Evolutionary conservation across 163 green algal species (phyloP).

Genomic region (Scenedesmus sp.): DNA sequence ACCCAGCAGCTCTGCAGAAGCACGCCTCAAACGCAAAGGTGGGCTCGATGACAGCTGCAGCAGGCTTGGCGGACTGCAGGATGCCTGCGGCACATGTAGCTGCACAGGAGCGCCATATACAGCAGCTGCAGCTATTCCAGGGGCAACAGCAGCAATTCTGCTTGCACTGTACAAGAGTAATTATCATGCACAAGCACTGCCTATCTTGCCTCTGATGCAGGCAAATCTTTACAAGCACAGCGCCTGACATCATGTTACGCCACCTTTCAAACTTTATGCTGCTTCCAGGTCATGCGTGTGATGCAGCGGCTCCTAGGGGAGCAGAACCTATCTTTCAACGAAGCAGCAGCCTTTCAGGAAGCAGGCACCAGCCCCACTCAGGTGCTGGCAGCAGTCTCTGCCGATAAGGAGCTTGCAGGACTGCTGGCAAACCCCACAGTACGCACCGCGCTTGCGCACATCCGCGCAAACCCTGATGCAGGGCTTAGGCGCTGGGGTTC

Average conservation of each 20-base stretch:
- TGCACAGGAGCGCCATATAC: too few relatives aligned
- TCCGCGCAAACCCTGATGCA: constrained; percentile 18
- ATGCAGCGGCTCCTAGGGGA: constrained; percentile 26
- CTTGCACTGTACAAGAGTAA: too few relatives aligned
- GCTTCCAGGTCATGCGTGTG: constrained; percentile 35
- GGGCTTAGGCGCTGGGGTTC: constrained; percentile 34
- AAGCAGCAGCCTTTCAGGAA: constrained; percentile 24
- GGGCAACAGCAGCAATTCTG: too few relatives aligned
- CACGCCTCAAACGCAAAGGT: constrained; percentile 35
- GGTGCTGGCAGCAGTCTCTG: constrained; percentile 26
- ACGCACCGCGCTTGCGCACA: constrained; percentile 22
- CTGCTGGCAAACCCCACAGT: constrained; percentile 4
- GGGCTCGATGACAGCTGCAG: not conserved
- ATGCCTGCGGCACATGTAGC: too few relatives aligned
- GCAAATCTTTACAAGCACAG: too few relatives aligned
- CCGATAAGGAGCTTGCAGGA: constrained; percentile 22
- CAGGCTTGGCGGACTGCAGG: not conserved
- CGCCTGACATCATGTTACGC: too few relatives aligned
- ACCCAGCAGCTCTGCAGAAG: constrained; percentile 19
- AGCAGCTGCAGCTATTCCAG: too few relatives aligned
- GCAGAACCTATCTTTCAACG: not conserved
- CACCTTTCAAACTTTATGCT: not conserved
- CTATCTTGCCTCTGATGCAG: too few relatives aligned
- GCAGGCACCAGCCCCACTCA: not conserved
- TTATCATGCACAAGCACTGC: too few relatives aligned